phyloP scores from a whole-genome alignment of 352 stramenopile species.

The Phytophthora aleatoria region DNA sequence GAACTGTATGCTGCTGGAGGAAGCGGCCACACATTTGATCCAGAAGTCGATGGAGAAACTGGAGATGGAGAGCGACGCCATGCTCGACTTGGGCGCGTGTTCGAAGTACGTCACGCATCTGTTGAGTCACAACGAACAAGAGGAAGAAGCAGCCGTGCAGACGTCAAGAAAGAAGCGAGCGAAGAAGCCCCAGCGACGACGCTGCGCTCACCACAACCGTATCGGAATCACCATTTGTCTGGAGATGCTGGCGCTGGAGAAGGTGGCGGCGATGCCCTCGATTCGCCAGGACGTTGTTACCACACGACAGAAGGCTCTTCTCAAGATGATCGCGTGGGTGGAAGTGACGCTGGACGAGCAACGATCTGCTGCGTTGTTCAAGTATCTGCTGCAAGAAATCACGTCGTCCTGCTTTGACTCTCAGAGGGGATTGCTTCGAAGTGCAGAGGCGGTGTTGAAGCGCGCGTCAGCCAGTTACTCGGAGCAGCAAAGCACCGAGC shows the following conservation, averaged over 20 bases:
- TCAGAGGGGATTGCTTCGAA: constrained; percentile 51
- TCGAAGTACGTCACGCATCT: constrained; percentile 70
- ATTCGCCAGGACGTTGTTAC: constrained; percentile 41
- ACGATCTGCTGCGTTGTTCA: constrained; percentile 58
- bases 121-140: constrained; percentile 53
- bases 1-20: constrained; percentile 71
- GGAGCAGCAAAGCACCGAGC: constrained; percentile 32
- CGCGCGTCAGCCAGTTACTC: constrained; percentile 42
- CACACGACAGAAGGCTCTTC: constrained; percentile 52
- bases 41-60: constrained; percentile 66
- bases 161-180: constrained; percentile 17
- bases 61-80: constrained; percentile 40
- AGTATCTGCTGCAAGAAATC: constrained; percentile 57
- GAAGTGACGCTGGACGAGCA: constrained; percentile 56
- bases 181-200: constrained; percentile 30
- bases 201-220: constrained; percentile 74
- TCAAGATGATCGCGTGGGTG: constrained; percentile 56
- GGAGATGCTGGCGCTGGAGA: constrained; percentile 69
- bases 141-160: constrained; percentile 21
- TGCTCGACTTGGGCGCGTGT: constrained; percentile 56
- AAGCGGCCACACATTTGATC: constrained; percentile 64
- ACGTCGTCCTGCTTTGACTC: constrained; percentile 43
- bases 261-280: constrained; percentile 34
- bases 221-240: constrained; percentile 75
- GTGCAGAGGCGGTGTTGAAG: constrained; percentile 52